A percentile compares a stretch with the other conserved stretches of the same genome.
Conservation (phyloP, 2,329 filamentous ascomycete species). For the Blumeria graminis region DNA sequence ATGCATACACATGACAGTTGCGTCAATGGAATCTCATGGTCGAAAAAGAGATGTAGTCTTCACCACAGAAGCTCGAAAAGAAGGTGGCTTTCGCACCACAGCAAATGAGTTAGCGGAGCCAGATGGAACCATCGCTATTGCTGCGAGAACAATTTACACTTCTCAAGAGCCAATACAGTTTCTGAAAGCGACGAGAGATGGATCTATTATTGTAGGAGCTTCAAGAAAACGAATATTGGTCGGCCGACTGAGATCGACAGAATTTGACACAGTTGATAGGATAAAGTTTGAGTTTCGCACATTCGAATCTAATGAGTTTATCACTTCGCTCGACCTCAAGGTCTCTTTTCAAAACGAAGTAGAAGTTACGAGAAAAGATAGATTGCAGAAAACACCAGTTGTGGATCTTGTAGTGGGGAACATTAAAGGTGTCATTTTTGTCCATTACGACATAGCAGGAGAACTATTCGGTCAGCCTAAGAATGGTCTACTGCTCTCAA, state of each 20-base stretch:
- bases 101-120: conserved; percentile 15
- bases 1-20: conserved; percentile 15
- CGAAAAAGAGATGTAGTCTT: conserved; percentile 16
- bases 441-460: conserved; percentile 54
- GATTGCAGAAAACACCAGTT: conserved; percentile 16
- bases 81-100: conserved; percentile 14
- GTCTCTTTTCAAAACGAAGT: conserved; percentile 13
- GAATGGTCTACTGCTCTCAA: conserved; percentile 9
- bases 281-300: conserved; percentile 31
- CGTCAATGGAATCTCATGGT: conserved; percentile 14
- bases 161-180: conserved; percentile 19
- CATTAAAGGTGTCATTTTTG: conserved; percentile 47
- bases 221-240: conserved; percentile 31
- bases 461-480: conserved; percentile 25
- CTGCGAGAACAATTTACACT: conserved; percentile 19
- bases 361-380: conserved; percentile 12
- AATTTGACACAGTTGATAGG: conserved; percentile 17
- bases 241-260: conserved; percentile 23
- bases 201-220: conserved; percentile 32
- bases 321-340: conserved; percentile 43
- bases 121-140: conserved; percentile 11
- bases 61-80: conserved; percentile 14
- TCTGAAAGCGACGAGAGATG: conserved; percentile 27
- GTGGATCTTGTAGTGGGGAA: conserved; percentile 64
- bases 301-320: conserved; percentile 34